Evolutionary conservation across 2,329 filamentous ascomycete species (phyloP), one percentile per base, ranked within the genome.

Genomic region (Diplodia seriata): DNA sequence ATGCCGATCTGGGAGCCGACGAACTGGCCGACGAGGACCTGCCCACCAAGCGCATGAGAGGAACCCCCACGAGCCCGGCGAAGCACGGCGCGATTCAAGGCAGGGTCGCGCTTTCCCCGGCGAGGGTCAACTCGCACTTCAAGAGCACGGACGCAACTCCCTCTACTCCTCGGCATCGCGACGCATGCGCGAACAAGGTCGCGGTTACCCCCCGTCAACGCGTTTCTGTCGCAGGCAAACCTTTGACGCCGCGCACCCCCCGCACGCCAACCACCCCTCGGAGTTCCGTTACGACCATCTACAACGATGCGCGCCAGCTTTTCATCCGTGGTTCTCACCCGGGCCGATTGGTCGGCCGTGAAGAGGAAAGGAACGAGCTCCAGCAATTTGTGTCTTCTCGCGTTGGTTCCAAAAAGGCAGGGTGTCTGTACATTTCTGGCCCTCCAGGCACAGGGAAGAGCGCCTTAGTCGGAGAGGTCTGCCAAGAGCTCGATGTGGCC

Each of bases 391-490:
- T 97, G 62, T 82, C 86, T 49, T 85, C 86, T 62, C 88, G 89
- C 72, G 81, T 89, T 5, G 82, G 86, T 9, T 79, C 86, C 20
- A 83, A 83, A 12, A 86, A 85, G 3, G 89, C 89, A 65, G 93
- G 94, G 65, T 98, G 94, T 76, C 86, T 97, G 63, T 99, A 99
- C 76, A 90, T 99, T 72, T 97, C 94, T 73, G 95, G 95, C 0
- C 95, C 95, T 4, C 95, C 95, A 2, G 95, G 95, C 12, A 99
- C 95, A 0, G 95, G 95, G 66, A 99, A 99, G 82, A 98, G 94
- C 78, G 95, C 95, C 36, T 90, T 98, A 84, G 89, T 98, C 70
- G 89, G 89, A 70, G 90, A 96, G 76, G 87, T 97, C 62, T 91
- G 91, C 57, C 82, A 87, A 57, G 83, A 88, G 53, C 80, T 90